A percentile compares a stretch with the other conserved stretches of the same genome.
These are phyloP conservation scores for Aspergillus thermomutatus DNA, from an alignment of 2,329 filamentous ascomycete genomes.

Conservation along the genomic window DNA sequence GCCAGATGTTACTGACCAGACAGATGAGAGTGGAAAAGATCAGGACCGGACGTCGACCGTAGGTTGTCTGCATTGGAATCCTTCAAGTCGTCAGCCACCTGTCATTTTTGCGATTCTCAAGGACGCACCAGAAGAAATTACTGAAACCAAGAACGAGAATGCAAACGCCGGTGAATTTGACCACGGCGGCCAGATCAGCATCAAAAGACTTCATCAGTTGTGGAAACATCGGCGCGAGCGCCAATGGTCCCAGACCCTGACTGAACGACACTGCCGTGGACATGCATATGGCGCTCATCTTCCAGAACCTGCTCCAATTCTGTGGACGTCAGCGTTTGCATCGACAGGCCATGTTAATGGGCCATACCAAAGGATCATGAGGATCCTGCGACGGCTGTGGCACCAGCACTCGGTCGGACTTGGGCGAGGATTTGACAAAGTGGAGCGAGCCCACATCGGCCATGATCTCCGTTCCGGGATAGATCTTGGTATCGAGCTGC, in stretches of 20 bases:
- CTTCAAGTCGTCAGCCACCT: constrained; percentile 25
- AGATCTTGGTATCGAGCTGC: constrained; percentile 52
- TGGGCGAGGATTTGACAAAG: constrained; percentile 55
- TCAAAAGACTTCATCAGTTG: constrained; percentile 56
- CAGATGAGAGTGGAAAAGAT: constrained; percentile 53
- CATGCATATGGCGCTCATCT: constrained; percentile 47
- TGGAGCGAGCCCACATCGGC: constrained; percentile 60
- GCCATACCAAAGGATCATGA: constrained; percentile 43
- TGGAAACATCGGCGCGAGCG: constrained; percentile 59
- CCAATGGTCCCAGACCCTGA: constrained; percentile 54
- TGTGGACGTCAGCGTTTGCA: constrained; percentile 6
- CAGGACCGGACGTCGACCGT: constrained; percentile 53
- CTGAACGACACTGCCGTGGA: constrained; percentile 49
- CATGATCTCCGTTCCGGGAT: constrained; percentile 60
- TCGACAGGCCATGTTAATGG: not conserved
- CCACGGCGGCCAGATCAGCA: constrained; percentile 50
- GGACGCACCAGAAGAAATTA: constrained; percentile 56
- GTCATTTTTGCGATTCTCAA: not conserved
- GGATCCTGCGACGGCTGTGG: constrained; percentile 49
- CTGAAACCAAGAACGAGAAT: constrained; percentile 58
- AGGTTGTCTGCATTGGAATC: constrained; percentile 55
- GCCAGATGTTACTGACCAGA: constrained; percentile 55
- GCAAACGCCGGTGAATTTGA: constrained; percentile 56
- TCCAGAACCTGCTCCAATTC: constrained; percentile 51
- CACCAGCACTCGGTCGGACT: constrained; percentile 45